Evolutionary conservation across 495 filamentous ascomycete species (phyloP).

Genomic region (Aspergillus incahuasiensis): DNA sequence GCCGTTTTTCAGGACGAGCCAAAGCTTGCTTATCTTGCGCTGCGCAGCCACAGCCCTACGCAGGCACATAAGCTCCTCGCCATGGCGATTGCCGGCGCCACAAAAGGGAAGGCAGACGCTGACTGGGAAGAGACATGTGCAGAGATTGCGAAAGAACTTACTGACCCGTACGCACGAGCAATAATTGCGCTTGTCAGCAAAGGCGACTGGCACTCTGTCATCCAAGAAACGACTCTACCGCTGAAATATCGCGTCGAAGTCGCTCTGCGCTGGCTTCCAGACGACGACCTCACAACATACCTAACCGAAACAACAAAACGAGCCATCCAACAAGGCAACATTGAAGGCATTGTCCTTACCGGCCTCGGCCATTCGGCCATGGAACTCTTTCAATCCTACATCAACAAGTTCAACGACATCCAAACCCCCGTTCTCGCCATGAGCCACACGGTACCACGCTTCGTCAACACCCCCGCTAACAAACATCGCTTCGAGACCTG

Average conservation of each 20-base stretch:
- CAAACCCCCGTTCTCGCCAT: conserved; percentile 86
- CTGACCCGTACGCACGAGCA: conserved; percentile 83
- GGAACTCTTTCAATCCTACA: conserved; percentile 81
- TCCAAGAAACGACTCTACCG: conserved; percentile 76
- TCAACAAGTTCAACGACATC: conserved; percentile 78
- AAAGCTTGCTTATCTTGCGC: conserved; percentile 45
- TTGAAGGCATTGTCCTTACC: conserved; percentile 84
- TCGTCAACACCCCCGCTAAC: conserved; percentile 59
- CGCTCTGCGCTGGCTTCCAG: conserved; percentile 76
- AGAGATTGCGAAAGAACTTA: conserved; percentile 60
- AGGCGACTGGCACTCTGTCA: conserved; percentile 79
- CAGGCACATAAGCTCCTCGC: conserved; percentile 49
- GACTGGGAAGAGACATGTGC: conserved; percentile 53
- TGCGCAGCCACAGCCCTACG: conserved; percentile 39
- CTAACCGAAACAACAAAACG: conserved; percentile 56
- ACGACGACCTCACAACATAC: conserved; percentile 71
- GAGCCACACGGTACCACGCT: conserved; percentile 73
- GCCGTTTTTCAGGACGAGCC: conserved; percentile 71
- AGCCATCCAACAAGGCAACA: conserved; percentile 69
- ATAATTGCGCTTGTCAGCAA: conserved; percentile 89
- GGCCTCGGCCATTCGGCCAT: conserved; percentile 75
- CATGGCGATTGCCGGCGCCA: conserved; percentile 51
- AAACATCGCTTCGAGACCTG: conserved; percentile 65
- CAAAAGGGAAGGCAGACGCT: conserved; percentile 49
- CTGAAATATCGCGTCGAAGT: conserved; percentile 81